Evolutionary conservation across 2,329 filamentous ascomycete species (phyloP), one percentile per base, ranked within the genome.

Genomic region (Alternaria ventricosa): DNA sequence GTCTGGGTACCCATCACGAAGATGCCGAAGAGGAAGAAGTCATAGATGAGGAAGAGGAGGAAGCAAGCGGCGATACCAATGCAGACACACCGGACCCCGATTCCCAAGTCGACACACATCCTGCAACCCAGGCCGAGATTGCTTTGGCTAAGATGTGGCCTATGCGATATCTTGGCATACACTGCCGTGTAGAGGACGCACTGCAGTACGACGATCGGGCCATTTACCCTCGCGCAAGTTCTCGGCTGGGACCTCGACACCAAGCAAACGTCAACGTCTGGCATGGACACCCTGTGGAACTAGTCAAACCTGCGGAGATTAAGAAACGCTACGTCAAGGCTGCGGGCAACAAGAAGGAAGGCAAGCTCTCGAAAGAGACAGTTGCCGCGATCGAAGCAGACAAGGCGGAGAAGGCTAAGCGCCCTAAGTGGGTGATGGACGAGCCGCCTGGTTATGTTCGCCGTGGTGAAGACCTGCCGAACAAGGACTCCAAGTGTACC

Each of bases 61-160:
- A 83, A 44, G 83, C 82, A 44, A 87, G 86, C 55, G 87, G 84
- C 69, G 92, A 88, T 53, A 94, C 89, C 58, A 89, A 90, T 11
- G 85, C 86, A 15, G 79, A 82, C 8, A 83, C 79, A 61, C 82
- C 82, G 55, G 81, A 78, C 36, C 79, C 80, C 9, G 87, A 84
- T 12, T 81, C 82, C 15, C 82, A 88, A 47, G 84, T 87, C 44
- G 86, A 89, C 61, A 87, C 88, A 57, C 85, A 86, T 63, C 85
- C 87, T 30, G 87, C 85, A 10, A 97, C 94, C 0, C 88, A 91
- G 60, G 94, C 97, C 75, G 95, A 98, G 78, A 91, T 95, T 61
- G 93, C 96, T 62, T 92, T 97, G 71, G 94, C 95, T 30, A 96
- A 93, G 74, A 88, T 97, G 75, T 99, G 96, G 96, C 94, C 94